phyloP scores from a whole-genome alignment of 2,329 filamentous ascomycete genomes.

The Aspergillus latus region DNA sequence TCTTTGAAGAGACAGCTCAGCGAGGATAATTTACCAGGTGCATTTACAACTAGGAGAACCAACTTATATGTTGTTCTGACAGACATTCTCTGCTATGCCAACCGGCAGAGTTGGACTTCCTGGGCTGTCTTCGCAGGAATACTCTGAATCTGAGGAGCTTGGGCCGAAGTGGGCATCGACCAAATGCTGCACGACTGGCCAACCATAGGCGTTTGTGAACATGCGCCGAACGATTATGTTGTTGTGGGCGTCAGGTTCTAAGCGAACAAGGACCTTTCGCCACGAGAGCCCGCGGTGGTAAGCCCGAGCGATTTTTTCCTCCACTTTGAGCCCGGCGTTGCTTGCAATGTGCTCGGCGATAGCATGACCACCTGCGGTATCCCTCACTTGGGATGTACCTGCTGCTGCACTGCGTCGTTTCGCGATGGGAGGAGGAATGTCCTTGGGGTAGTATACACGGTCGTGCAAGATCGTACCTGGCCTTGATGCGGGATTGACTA shows the following conservation, averaged over 20 bases:
- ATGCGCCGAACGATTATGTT: slow-evolving; percentile 95
- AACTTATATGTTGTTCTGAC: too few species aligned
- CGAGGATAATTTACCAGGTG: too few species aligned
- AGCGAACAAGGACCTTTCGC: slow-evolving; percentile 92
- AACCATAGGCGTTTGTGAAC: slow-evolving; percentile 96
- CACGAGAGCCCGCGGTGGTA: slow-evolving; percentile 91
- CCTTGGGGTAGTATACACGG: slow-evolving; percentile 86
- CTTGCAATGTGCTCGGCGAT: slow-evolving; percentile 15
- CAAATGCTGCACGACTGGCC: slow-evolving; percentile 93
- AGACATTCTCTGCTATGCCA: neutral
- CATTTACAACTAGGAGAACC: too few species aligned
- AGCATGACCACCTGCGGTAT: slow-evolving; percentile 15
- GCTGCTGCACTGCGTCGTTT: slow-evolving; percentile 44
- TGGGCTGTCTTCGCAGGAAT: neutral
- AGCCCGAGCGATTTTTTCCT: slow-evolving; percentile 95
- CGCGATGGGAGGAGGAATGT: slow-evolving; percentile 78
- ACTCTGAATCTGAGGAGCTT: neutral
- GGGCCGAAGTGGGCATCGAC: slow-evolving; percentile 89
- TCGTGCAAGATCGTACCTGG: slow-evolving; percentile 95
- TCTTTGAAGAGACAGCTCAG: too few species aligned
- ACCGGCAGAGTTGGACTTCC: neutral
- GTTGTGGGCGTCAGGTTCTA: slow-evolving; percentile 97
- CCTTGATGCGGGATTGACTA: slow-evolving; percentile 78
- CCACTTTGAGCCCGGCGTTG: slow-evolving; percentile 69
- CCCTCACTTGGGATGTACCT: slow-evolving; percentile 22